Evolutionary conservation across 2,329 filamentous ascomycete species (phyloP), one percentile per base, ranked within the genome.

Genomic region (Pseudogymnoascus sp.): DNA sequence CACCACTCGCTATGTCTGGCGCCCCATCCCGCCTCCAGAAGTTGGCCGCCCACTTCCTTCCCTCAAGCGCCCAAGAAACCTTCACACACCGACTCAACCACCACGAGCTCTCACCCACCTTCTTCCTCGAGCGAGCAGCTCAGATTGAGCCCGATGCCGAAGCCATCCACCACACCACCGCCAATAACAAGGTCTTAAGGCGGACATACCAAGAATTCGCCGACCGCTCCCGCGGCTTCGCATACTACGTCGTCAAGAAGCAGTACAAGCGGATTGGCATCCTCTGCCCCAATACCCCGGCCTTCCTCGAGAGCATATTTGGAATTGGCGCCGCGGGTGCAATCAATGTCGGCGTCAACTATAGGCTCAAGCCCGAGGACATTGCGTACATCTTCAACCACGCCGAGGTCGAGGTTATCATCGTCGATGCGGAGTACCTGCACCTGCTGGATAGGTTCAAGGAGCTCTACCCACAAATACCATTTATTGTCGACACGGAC

Each of bases 331-430:
- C 89, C 1, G 89, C 89, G 0, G 91, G 91, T 1, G 89, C 81
- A 6, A 83, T 95, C 22, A 85, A 91, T 64, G 88, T 96, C 60
- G 82, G 80, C 2, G 83, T 87, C 50, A 90, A 90, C 66, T 89
- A 89, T 68, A 78, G 87, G 2, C 77, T 97, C 50, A 94, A 94
- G 72, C 78, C 82, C 36, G 90, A 92, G 64, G 94, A 99, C 69
- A 87, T 99, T 62, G 79, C 82, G 18, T 99, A 97, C 73, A 96
- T 97, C 63, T 90, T 99, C 69, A 83, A 87, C 39, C 93, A 92
- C 75, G 85, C 88, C 6, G 90, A 96, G 62, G 92, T 90, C 0
- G 93, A 99, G 69, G 78, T 83, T 59, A 90, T 99, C 65, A 86
- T 99, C 61, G 90, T 89, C 3, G 94, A 99, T 70, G 77, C 83